Conservation (phyloP, 257 asterid species). For the Solanum ahanhuiri region DNA sequence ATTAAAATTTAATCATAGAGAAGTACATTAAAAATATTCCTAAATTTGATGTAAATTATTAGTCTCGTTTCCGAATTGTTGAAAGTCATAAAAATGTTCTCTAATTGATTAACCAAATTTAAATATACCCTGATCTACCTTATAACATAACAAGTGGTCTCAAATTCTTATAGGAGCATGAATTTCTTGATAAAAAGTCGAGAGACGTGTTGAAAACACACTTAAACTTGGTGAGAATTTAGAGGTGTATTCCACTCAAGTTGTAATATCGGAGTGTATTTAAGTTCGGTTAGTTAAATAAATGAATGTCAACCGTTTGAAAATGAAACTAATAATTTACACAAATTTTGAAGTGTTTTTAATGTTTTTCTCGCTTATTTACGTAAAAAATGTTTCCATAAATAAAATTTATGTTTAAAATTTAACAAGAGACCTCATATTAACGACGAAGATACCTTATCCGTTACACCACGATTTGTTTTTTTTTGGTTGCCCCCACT, state of each 20-base stretch:
- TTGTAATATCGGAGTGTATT: too few relatives aligned
- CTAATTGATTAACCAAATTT: too few relatives aligned
- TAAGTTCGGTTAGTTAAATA: too few relatives aligned
- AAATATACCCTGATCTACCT: accelerated
- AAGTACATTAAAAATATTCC: too few relatives aligned
- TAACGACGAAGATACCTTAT: neutral
- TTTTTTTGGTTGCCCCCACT: neutral
- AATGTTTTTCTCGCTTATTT: too few relatives aligned
- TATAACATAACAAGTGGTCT: neutral
- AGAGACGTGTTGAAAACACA: neutral
- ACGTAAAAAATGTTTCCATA: neutral
- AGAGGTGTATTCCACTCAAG: too few relatives aligned
- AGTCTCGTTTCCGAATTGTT: accelerated
- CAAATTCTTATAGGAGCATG: neutral
- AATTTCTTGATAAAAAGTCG: too few relatives aligned
- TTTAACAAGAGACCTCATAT: accelerated
- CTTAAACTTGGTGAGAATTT: too few relatives aligned
- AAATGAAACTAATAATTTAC: too few relatives aligned
- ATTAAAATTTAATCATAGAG: neutral
- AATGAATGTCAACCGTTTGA: too few relatives aligned
- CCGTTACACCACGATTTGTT: neutral
- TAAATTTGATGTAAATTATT: too few relatives aligned
- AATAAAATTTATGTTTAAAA: neutral
- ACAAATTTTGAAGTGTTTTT: accelerated
- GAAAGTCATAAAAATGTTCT: neutral